These are phyloP conservation scores for Dryas integrifolia DNA, from an alignment of 331 rosid species.

Conservation along the genomic window DNA sequence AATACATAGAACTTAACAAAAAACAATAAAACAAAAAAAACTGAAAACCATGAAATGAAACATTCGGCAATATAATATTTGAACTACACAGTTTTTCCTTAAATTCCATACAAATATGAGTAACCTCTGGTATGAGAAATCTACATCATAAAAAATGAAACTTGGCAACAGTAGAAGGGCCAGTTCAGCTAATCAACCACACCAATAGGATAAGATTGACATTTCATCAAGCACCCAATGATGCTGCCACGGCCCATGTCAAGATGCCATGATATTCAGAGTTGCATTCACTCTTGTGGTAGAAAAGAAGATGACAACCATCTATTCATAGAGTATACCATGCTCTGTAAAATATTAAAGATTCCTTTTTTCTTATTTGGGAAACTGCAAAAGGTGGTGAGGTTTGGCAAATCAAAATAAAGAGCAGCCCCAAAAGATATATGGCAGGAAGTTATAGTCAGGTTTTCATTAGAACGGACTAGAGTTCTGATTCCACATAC, in stretches of 20 bases:
- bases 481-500: neutral
- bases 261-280: neutral
- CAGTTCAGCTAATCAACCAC: constrained; percentile 3
- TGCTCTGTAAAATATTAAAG: neutral
- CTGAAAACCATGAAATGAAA: neutral
- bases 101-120: neutral
- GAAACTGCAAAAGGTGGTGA: neutral
- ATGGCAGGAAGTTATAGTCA: neutral
- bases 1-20: constrained; percentile 2
- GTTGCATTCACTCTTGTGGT: neutral
- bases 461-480: neutral
- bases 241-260: neutral
- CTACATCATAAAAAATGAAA: neutral
- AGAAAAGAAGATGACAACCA: constrained; percentile 6
- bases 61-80: neutral
- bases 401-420: neutral
- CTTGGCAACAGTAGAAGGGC: neutral
- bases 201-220: neutral
- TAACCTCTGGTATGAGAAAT: neutral
- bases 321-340: neutral
- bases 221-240: constrained; percentile 1
- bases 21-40: neutral
- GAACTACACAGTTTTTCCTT: neutral
- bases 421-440: neutral
- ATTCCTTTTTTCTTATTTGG: constrained; percentile 2